Evolutionary conservation across 2,329 filamentous ascomycete genomes (phyloP).

Genomic region (Cercospora brassicicola): DNA sequence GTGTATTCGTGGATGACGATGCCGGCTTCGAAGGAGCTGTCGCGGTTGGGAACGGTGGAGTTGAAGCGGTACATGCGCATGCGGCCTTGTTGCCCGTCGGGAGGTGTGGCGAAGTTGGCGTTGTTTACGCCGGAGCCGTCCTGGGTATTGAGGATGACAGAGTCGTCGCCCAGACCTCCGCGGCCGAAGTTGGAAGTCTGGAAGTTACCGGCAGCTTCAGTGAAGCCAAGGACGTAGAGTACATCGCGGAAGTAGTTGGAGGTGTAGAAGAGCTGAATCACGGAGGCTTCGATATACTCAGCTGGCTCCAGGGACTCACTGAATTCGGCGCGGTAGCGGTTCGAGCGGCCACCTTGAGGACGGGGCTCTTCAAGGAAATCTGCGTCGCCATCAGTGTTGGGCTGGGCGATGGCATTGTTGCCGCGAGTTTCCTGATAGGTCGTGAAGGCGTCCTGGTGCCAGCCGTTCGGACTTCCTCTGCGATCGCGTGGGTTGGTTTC

Average conservation of each 20-base stretch:
- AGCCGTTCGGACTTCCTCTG: conserved; percentile 54
- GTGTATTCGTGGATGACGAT: conserved; percentile 63
- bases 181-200: conserved; percentile 57
- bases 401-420: conserved; percentile 61
- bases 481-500: conserved; percentile 53
- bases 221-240: conserved; percentile 59
- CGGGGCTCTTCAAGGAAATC: conserved; percentile 54
- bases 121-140: conserved; percentile 59
- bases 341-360: conserved; percentile 45
- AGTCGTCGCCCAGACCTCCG: conserved; percentile 54
- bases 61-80: conserved; percentile 64
- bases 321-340: conserved; percentile 42
- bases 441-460: conserved; percentile 52
- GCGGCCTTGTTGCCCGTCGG: conserved; percentile 53
- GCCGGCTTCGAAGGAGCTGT: conserved; percentile 60
- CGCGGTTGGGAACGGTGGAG: conserved; percentile 50
- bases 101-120: conserved; percentile 58
- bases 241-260: conserved; percentile 62
- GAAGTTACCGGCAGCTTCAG: conserved; percentile 61
- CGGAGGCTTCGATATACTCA: conserved; percentile 55
- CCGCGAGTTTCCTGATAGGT: conserved; percentile 57
- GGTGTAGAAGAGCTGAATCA: conserved; percentile 63
- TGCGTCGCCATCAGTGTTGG: conserved; percentile 50
- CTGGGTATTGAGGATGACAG: conserved; percentile 59
- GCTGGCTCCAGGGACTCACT: conserved; percentile 17